A percentile compares a stretch with the other conserved stretches of the same genome.
Conservation (phyloP, 2,329 filamentous ascomycete species). For the Zelopaecilomyces penicillatus region DNA sequence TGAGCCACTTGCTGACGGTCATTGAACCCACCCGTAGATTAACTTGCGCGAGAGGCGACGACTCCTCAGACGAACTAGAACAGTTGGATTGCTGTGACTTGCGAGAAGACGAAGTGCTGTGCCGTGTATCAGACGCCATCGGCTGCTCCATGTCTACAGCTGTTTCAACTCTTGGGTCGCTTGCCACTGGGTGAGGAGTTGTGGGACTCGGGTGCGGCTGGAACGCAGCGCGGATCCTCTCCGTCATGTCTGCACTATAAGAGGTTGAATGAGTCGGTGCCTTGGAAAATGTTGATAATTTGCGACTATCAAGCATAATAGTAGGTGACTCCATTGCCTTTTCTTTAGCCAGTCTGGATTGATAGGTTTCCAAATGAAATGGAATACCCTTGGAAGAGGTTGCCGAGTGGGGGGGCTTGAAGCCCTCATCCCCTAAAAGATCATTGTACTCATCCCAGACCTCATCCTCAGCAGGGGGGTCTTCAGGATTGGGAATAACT, state of each 20-base stretch:
- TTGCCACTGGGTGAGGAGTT: constrained; percentile 34
- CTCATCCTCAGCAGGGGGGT: constrained; percentile 69
- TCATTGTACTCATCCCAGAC: constrained; percentile 95
- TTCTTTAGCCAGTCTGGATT: constrained; percentile 26
- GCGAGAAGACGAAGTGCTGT: constrained; percentile 22
- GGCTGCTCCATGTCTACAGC: constrained; percentile 12
- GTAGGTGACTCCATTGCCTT: constrained; percentile 41
- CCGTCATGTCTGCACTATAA: constrained; percentile 47
- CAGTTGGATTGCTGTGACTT: constrained; percentile 35
- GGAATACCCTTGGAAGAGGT: constrained; percentile 49
- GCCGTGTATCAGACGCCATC: constrained; percentile 22
- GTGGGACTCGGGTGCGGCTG: constrained; percentile 32
- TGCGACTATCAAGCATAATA: constrained; percentile 24
- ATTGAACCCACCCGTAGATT: constrained; percentile 73
- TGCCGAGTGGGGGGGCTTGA: constrained; percentile 39
- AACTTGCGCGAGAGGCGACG: constrained; percentile 59
- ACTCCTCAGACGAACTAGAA: constrained; percentile 44
- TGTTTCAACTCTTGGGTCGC: constrained; percentile 22
- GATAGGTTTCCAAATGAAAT: constrained; percentile 46
- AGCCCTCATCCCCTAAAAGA: constrained; percentile 58
- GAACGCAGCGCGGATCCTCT: constrained; percentile 42
- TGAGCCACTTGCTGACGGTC: constrained; percentile 82
- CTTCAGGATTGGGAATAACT: constrained; percentile 52
- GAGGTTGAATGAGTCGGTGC: constrained; percentile 39
- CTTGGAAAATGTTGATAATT: constrained; percentile 25